Percentiles rank a stretch among this genome's conserved stretches.
Conservation (phyloP, 768 basidiomycete genomes). For the Imleria badia region DNA sequence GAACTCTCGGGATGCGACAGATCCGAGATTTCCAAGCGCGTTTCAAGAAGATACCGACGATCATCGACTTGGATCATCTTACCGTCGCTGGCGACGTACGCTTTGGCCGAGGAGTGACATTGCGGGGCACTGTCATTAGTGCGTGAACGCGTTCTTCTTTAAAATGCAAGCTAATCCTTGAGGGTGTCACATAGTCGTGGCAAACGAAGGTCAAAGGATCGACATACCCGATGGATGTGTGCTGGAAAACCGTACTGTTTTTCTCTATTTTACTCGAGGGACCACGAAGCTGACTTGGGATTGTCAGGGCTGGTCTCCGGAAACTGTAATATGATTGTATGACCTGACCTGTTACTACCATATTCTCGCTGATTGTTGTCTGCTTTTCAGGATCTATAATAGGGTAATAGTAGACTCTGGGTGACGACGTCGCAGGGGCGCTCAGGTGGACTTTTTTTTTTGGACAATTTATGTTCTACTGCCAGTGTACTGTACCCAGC, state of each 20-base stretch:
- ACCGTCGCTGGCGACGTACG: conserved; percentile 91
- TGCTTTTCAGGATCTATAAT: conserved; percentile 6
- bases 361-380: background rate
- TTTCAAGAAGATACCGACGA: conserved; percentile 91
- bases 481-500: too few species aligned
- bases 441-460: too few species aligned
- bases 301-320: conserved; percentile 69
- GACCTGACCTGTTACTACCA: background rate
- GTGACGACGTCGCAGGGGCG: too few species aligned
- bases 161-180: background rate
- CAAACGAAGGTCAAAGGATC: conserved; percentile 80
- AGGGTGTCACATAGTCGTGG: conserved; percentile 48
- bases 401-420: too few species aligned
- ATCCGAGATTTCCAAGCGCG: conserved; percentile 90
- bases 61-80: conserved; percentile 90
- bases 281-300: background rate
- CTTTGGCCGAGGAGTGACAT: conserved; percentile 83
- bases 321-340: conserved; percentile 76
- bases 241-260: conserved; percentile 59
- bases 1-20: conserved; percentile 30
- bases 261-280: background rate
- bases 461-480: too few species aligned
- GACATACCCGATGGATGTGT: conserved; percentile 82
- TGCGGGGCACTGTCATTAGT: conserved; percentile 89
- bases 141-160: conserved; percentile 13